phyloP scores from a whole-genome alignment of 768 basidiomycete species.

The Trametes coccinea region DNA sequence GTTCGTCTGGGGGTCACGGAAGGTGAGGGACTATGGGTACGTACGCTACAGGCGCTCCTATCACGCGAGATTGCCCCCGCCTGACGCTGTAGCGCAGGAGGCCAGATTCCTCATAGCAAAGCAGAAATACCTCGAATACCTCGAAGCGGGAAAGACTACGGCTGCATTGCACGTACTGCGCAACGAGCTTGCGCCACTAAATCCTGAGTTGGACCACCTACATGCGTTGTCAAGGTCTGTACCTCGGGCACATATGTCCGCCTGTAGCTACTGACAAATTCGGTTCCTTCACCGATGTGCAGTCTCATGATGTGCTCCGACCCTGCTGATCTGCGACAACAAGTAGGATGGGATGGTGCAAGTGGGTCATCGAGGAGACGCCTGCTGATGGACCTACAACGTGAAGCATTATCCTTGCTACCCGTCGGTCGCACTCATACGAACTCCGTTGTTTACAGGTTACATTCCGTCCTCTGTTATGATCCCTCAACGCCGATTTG shows the following conservation, averaged over 20 bases:
- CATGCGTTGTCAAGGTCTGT: constrained; percentile 84
- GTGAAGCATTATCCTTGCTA: constrained; percentile 43
- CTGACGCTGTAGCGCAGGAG: constrained; percentile 46
- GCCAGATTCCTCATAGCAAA: constrained; percentile 85
- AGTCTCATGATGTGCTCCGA: constrained; percentile 94
- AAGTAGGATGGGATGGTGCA: constrained; percentile 90
- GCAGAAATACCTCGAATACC: constrained; percentile 94
- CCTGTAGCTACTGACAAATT: constrained; percentile 1
- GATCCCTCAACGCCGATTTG: constrained; percentile 89
- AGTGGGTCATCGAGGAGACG: constrained; percentile 73
- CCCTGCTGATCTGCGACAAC: constrained; percentile 75
- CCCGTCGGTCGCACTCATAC: not conserved
- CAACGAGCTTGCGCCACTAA: constrained; percentile 82
- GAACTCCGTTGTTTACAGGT: constrained; percentile 44
- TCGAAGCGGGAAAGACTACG: constrained; percentile 80
- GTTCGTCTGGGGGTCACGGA: constrained; percentile 67
- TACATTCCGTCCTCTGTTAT: constrained; percentile 90
- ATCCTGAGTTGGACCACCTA: constrained; percentile 76
- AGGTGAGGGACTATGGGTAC: constrained; percentile 69
- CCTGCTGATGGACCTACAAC: constrained; percentile 78
- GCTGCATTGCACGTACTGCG: constrained; percentile 84
- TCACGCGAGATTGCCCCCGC: not conserved
- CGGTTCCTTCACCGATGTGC: constrained; percentile 8
- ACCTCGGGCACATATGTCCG: not conserved
- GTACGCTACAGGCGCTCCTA: constrained; percentile 22